phyloP scores from a whole-genome alignment of 495 filamentous ascomycete genomes.

The Aspergillus indologenus region DNA sequence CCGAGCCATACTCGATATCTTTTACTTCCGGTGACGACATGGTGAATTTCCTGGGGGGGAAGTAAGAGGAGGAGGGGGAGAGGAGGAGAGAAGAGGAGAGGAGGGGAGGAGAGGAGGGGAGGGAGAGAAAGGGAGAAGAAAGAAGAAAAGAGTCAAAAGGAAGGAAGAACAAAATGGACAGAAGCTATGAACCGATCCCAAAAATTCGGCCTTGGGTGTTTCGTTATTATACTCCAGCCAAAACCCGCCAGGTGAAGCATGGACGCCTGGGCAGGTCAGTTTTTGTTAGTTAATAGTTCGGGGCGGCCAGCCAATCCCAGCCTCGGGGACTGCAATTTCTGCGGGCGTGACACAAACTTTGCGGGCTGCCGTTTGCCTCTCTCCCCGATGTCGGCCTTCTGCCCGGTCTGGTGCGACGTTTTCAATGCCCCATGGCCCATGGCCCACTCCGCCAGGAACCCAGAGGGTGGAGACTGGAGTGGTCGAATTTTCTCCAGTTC shows the following conservation, averaged over 20 bases:
- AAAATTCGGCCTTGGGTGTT: neutral
- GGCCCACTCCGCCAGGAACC: neutral
- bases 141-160: no score
- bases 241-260: neutral
- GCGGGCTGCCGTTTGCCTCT: neutral
- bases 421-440: no score
- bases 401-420: neutral
- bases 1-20: neutral
- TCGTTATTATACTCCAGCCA: neutral
- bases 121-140: neutral
- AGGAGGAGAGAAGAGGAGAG: neutral
- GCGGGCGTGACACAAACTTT: constrained; percentile 5
- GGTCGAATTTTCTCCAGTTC: neutral
- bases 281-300: constrained; percentile 7
- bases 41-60: neutral
- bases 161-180: no score
- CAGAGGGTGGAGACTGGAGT: no score
- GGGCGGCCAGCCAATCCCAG: neutral
- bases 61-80: neutral
- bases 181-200: no score
- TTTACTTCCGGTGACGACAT: neutral
- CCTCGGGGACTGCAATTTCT: neutral
- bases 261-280: neutral
- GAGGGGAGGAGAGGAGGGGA: neutral
- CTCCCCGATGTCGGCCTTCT: constrained; percentile 2